These are phyloP conservation scores for Leptodontidium sp. DNA, from an alignment of 2,329 filamentous ascomycete species.

Conservation along the genomic window DNA sequence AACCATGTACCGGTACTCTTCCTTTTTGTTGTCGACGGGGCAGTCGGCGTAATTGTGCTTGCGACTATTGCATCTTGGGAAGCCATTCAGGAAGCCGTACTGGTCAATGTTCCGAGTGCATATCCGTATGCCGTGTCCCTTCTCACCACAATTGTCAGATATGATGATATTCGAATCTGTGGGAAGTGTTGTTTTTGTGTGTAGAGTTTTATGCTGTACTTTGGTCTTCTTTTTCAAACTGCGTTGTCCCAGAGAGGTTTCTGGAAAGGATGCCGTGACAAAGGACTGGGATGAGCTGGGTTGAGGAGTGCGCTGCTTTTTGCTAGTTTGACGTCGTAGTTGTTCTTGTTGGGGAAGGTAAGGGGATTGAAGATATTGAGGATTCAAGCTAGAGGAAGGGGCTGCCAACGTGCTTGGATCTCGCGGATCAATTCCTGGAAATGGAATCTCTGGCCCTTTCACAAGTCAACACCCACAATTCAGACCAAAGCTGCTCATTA, in stretches of 20 bases:
- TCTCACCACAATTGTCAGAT: not conserved
- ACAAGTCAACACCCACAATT: not conserved
- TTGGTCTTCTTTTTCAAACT: not conserved
- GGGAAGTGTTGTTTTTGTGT: not conserved
- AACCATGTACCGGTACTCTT: too few species aligned
- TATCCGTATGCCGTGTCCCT: not conserved
- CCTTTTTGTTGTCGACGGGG: too few species aligned
- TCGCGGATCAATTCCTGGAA: constrained; percentile 3
- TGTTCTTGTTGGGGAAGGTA: not conserved
- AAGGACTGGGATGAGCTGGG: not conserved
- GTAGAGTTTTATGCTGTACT: not conserved
- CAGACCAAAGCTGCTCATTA: not conserved
- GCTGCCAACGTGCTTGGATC: not conserved
- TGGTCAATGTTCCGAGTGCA: not conserved
- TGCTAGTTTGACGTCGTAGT: not conserved
- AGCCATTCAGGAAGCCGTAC: too few species aligned
- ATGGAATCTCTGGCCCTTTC: not conserved
- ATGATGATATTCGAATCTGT: not conserved
- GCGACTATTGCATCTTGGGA: too few species aligned
- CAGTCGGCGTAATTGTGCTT: too few species aligned
- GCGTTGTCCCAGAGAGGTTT: not conserved
- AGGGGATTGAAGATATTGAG: not conserved
- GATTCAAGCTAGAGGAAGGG: not conserved
- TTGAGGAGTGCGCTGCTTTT: not conserved
- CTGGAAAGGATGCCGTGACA: not conserved